Percentiles rank a stretch among this genome's conserved stretches.
Evolutionary conservation across 2,329 filamentous ascomycete genomes (phyloP).

Genomic region (Pestalotiopsis sp.): DNA sequence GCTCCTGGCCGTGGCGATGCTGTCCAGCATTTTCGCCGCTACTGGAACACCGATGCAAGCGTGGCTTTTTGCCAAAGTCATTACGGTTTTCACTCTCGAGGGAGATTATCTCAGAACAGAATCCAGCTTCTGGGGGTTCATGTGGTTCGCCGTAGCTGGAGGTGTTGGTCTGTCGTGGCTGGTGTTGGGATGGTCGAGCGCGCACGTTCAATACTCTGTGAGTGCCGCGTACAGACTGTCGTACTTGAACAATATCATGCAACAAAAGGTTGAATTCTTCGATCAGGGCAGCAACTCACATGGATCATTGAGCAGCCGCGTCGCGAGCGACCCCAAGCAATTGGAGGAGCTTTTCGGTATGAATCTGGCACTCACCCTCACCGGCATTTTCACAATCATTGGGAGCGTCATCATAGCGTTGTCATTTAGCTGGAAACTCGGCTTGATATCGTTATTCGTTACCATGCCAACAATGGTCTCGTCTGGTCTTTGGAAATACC

Average conservation of each 20-base stretch:
- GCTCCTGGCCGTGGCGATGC: not conserved
- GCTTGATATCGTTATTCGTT: conserved; percentile 62
- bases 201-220: conserved; percentile 54
- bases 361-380: conserved; percentile 57
- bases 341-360: conserved; percentile 57
- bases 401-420: conserved; percentile 68
- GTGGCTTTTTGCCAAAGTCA: conserved; percentile 53
- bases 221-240: conserved; percentile 27
- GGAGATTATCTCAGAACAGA: conserved; percentile 32
- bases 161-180: conserved; percentile 56
- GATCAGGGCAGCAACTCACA: conserved; percentile 58
- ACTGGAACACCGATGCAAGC: conserved; percentile 52
- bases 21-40: conserved; percentile 34
- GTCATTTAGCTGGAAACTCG: conserved; percentile 73
- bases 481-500: conserved; percentile 49
- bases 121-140: conserved; percentile 61
- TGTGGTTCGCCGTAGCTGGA: conserved; percentile 61
- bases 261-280: conserved; percentile 49
- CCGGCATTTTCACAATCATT: conserved; percentile 59
- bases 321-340: conserved; percentile 50
- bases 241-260: conserved; percentile 41
- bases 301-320: conserved; percentile 55
- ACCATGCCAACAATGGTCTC: conserved; percentile 49
- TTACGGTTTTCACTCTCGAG: conserved; percentile 45
- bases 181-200: conserved; percentile 33